Base-by-base conservation (phyloP, 2,329 filamentous ascomycete species). In the Colletotrichum simmondsii region DNA sequence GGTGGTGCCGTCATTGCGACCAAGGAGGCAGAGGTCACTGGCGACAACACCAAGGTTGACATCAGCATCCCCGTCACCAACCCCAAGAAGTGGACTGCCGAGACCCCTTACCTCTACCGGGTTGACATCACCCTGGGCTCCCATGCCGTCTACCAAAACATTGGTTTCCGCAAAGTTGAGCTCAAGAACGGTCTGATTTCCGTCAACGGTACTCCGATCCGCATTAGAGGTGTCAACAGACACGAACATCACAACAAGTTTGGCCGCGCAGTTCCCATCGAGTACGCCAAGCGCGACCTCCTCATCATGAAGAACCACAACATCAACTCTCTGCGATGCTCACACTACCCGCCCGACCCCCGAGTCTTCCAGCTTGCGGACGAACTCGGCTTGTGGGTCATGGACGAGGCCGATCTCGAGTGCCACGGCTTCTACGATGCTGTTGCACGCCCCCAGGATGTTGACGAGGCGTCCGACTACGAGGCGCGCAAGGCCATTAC, bases 291-390 rank as follows among this genome's bases (percentile, higher is more conserved):
- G 74, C 80, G 84, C 16, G 92, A 94, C 75, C 83, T 94, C 1
- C 77, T 91, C 2, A 82, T 91, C 4, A 94, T 94, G 92, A 94
- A 94, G 80, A 84, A 82, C 7, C 88, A 93, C 83, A 94, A 94
- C 76, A 87, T 94, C 81, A 94, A 94, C 75, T 90, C 92, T 0
- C 85, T 94, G 5, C 90, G 92, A 0, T 92, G 89, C 64, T 92
- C 89, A 1, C 92, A 94, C 77, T 91, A 94, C 73, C 90, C 91
- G 0, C 91, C 89, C n/a, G 87, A 92, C 75, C 87, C 89, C 1
- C 83, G 84, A 3, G 77, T 93, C 2, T 89, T 90, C 37, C 89
- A 90, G 63, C 81, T 93, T 1, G 88, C 89, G 6, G 90, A 93
- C 75, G 90, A 92, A 78, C 84, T 93, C n/a, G 91, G 91, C 0